Evolutionary conservation across 2,329 filamentous ascomycete species (phyloP), one percentile per base, ranked within the genome.

Genomic region (Colletotrichum sp.): DNA sequence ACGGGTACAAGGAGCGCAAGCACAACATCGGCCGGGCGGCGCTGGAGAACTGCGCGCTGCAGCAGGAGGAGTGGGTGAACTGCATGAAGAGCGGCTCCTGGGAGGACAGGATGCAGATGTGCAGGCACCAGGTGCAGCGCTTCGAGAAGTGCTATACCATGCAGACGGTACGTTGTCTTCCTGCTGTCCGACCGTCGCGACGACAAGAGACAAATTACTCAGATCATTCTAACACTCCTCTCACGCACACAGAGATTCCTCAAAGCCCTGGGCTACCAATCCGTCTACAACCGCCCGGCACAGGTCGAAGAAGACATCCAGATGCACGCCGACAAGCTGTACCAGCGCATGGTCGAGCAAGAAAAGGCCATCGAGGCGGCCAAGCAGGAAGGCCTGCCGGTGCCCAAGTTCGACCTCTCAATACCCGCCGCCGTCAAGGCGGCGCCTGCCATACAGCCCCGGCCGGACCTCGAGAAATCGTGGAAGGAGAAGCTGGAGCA

Each of bases 301-400:
- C 90, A 93, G 34, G 90, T 94, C 68, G 94, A 98, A 80, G 96
- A 98, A 83, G 91, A 94, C 79, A 95, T 99, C 77, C 97, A 98
- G 85, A 95, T 98, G 93, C 96, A 98, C 84, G 96, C 96, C 75
- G 97, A 99, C 86, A 92, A 91, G 78, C 89, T 99, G 55, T 99
- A 96, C 85, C 94, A 96, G 81, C 92, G 94, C 79, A 95, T 98
- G 93, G 85, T 98, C 48, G 90, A 92, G 77, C 95, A 98, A 82
- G 96, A 99, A 85, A 88, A 88, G 25, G 91, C 90, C 77, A 92
- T 94, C n/a, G 91, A 94, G 78, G 90, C 92, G 80, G 94, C 94
- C 44, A 92, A 92, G 83, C 87, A 89, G 70, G 90, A 91, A 78
- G 92, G 91, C 32, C 84, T 84, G n/a, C 88, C 90, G 1, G 82